Evolutionary conservation across 2,329 filamentous ascomycete species (phyloP), one percentile per base, ranked within the genome.

Genomic region (Fonsecaea pedrosoi): DNA sequence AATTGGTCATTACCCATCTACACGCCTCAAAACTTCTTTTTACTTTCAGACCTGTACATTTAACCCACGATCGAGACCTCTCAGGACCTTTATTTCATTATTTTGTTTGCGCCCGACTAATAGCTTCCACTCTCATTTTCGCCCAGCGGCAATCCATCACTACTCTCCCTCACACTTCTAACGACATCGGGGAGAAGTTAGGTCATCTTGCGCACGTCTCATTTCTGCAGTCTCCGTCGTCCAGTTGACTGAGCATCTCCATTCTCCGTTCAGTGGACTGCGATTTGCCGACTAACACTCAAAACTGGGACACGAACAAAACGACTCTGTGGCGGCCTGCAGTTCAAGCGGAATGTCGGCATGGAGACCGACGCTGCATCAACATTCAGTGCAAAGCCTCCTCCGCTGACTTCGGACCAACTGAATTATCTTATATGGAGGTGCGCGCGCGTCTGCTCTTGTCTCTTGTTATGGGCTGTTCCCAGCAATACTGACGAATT

Each of bases 341-440:
- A 37, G 45, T 53, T 58, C 30, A 7, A 65, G 63, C 64, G 68
- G 69, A 66, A 73, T 73, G 71, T 73, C 69, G 70, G 67, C 62
- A 73, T 73, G 71, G 71, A 73, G 59, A 53, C 67, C 67, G 71
- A 72, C 56, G 70, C 66, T 67, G 54, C 69, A 62, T 67, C 70
- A 45, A 70, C 68, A 18, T 67, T 70, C 65, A 69, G 80, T 78
- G 74, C 82, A 63, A 72, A 68, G 65, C 71, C 72, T 34, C 71
- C 72, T 56, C 69, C 70, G 61, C 79, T 87, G 69, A 84, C 81
- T 73, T 85, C 83, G 71, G 84, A 89, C 81, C 86, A 89, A 77
- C 83, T 90, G 76, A 90, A 90, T 80, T 89, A 89, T 79, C 81
- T 90, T 75, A 87, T 90, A 78, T 88, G 87, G 84, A 87, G 87